Evolutionary conservation across 1,139 yeast species (phyloP), one percentile per base, ranked within the genome.

Genomic region (Nakaseomyces sp.): DNA sequence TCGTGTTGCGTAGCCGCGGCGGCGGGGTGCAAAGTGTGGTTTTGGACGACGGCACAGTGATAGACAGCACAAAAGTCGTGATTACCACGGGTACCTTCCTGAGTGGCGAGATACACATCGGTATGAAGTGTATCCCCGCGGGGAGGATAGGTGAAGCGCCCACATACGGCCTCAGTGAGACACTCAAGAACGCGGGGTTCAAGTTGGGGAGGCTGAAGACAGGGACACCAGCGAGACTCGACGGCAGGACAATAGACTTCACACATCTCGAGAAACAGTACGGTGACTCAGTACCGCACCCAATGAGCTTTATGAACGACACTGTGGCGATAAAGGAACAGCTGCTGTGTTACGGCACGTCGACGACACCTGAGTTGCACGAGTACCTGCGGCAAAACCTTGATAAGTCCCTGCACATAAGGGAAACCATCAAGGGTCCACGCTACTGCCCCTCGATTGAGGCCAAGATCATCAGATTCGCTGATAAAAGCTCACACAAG

Each of bases 401-500:
- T 42, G 82, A 86, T 57, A 76, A 83, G 57, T 81, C 95, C 2
- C 77, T 91, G 10, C 99, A 93, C 62, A 89, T 93, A 29, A 69
- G 89, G 49, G 98, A 93, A 66, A 83, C 95, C 0, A 95, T 91
- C 6, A 87, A 86, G 55, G 98, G 98, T 0, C 99, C 99, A 1
- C 69, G 99, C 24, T 93, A 93, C 61, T 93, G 99, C 64, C 99
- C 99, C 1, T 89, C 97, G 0, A 79, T 93, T 39, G 99, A 93
- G 60, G 79, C 95, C 5, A 93, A 93, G 59, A 72, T 93, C 26
- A 76, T 84, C 39, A 76, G 88, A 53, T 93, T 93, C 58, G 73
- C 86, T 3, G 82, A 84, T 36, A 89, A 85, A 58, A 67, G 72
- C 4, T 69, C 77, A 1, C 98, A 93, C 60, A 74, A 79, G 46